These are phyloP conservation scores for Clathrus columnatus DNA, from an alignment of 768 basidiomycete genomes.

Conservation along the genomic window DNA sequence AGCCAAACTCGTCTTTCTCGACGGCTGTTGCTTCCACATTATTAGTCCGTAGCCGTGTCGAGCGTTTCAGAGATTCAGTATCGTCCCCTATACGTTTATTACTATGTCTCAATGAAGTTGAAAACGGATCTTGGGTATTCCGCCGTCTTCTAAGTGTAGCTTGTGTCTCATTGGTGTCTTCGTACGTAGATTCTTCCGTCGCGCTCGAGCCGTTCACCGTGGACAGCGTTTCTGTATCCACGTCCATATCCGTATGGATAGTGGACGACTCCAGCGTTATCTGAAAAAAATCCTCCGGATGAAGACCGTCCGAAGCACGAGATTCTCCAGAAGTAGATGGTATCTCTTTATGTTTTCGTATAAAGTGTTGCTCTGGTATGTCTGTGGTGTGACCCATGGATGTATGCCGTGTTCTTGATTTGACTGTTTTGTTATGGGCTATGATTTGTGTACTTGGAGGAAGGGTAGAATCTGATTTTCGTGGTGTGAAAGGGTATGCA, in stretches of 20 bases:
- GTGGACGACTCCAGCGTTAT: constrained; percentile 8
- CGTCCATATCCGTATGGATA: constrained; percentile 3
- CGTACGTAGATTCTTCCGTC: constrained; percentile 3
- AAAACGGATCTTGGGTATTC: background rate
- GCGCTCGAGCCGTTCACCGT: constrained; percentile 11
- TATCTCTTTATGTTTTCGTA: background rate
- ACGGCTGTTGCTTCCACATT: background rate
- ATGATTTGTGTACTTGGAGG: constrained; percentile 6
- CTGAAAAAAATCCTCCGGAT: constrained; percentile 8
- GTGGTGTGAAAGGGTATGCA: constrained; percentile 64
- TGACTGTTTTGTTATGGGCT: background rate
- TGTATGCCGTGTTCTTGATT: background rate
- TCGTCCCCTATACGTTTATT: background rate
- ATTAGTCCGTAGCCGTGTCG: background rate
- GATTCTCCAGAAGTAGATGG: background rate
- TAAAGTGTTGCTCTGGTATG: background rate
- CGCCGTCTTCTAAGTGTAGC: background rate
- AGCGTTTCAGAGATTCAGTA: constrained; percentile 4
- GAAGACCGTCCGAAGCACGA: background rate
- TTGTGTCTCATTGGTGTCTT: background rate
- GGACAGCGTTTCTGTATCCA: constrained; percentile 9
- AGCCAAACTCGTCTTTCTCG: constrained; percentile 5
- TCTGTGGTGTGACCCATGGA: background rate
- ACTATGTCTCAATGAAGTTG: background rate
- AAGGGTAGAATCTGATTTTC: constrained; percentile 28